Percentiles rank a stretch among this genome's conserved stretches.
phyloP scores from a whole-genome alignment of 495 filamentous ascomycete genomes.

The Cercophora scortea region DNA sequence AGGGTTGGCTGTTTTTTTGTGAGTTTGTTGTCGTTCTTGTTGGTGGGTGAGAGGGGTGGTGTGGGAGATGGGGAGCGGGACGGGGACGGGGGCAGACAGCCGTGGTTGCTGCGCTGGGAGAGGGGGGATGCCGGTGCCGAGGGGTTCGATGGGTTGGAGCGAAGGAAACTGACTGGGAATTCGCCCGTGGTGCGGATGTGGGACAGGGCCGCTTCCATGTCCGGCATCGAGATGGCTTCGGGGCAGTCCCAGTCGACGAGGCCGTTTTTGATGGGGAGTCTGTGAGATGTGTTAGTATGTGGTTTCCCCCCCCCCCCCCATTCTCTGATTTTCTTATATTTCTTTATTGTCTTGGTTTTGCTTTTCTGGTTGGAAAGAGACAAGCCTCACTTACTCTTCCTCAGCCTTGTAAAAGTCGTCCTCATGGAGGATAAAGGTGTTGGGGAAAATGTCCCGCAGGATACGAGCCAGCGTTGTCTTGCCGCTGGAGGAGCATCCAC shows the following conservation, averaged over 20 bases:
- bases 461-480: slow-evolving; percentile 75
- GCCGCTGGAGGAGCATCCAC: slow-evolving; percentile 68
- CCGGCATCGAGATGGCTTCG: slow-evolving; percentile 58
- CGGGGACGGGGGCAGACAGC: neutral
- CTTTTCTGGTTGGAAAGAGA: too few species aligned
- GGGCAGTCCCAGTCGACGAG: slow-evolving; percentile 85
- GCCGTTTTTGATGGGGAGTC: slow-evolving; percentile 43
- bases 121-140: neutral
- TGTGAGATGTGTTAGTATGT: slow-evolving; percentile 5
- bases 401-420: slow-evolving; percentile 90
- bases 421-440: slow-evolving; percentile 75
- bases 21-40: slow-evolving; percentile 6
- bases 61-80: slow-evolving; percentile 2
- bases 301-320: too few species aligned
- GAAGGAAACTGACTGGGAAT: slow-evolving; percentile 43
- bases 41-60: slow-evolving; percentile 6
- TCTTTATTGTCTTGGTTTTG: too few species aligned
- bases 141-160: neutral
- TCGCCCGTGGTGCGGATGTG: slow-evolving; percentile 59
- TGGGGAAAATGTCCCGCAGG: slow-evolving; percentile 62
- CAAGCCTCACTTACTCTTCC: slow-evolving; percentile 43
- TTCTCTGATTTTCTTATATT: too few species aligned
- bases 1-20: slow-evolving; percentile 39
- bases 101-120: slow-evolving; percentile 17
- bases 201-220: slow-evolving; percentile 51